These are phyloP conservation scores for Onygenales sp. DNA, from an alignment of 2,329 filamentous ascomycete genomes.

Conservation along the genomic window DNA sequence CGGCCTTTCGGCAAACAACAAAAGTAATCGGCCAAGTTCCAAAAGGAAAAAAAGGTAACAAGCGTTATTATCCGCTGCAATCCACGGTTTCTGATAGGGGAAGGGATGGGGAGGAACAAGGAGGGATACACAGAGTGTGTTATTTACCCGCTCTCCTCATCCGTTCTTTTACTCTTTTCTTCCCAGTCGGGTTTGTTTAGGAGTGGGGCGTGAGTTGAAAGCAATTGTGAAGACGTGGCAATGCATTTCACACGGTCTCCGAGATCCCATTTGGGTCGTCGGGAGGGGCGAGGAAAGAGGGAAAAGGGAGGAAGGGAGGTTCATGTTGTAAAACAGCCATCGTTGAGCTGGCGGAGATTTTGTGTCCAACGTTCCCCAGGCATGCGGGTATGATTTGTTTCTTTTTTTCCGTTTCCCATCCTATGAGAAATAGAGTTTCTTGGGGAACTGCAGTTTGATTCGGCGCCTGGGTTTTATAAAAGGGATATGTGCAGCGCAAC, in stretches of 20 bases:
- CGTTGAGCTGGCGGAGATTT: neutral
- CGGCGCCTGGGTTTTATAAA: too few relatives aligned
- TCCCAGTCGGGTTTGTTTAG: neutral
- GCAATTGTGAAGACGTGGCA: neutral
- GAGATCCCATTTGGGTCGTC: neutral
- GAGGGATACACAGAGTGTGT: neutral
- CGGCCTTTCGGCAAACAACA: too few relatives aligned
- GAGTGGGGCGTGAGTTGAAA: neutral
- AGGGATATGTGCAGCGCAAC: too few relatives aligned
- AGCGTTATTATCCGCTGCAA: too few relatives aligned
- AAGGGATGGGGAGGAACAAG: neutral
- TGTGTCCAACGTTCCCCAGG: neutral
- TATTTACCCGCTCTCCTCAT: neutral
- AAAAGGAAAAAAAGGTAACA: too few relatives aligned
- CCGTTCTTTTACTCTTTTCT: too few relatives aligned
- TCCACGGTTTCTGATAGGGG: too few relatives aligned
- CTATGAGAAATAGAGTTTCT: neutral
- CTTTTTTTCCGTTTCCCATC: neutral
- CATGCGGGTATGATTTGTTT: neutral
- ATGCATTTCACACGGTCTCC: neutral
- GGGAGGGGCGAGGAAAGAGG: too few relatives aligned
- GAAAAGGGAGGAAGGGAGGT: too few relatives aligned
- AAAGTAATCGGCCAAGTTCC: too few relatives aligned
- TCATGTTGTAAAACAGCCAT: neutral
- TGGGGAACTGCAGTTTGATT: neutral